Evolutionary conservation across 2,329 filamentous ascomycete species (phyloP).

Genomic region (Neodidymelliopsis sp.): DNA sequence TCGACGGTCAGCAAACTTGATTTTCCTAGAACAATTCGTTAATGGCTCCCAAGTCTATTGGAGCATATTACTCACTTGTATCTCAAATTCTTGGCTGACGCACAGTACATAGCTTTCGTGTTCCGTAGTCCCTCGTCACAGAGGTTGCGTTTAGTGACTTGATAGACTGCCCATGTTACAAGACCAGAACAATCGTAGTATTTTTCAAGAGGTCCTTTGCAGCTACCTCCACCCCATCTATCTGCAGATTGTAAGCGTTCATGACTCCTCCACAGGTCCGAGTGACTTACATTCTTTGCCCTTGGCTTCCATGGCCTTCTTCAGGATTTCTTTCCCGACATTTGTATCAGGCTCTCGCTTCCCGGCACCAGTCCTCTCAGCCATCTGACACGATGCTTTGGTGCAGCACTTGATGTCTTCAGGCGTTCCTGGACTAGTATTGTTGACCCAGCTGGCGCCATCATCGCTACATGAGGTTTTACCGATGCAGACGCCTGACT

Average conservation of each 20-base stretch:
- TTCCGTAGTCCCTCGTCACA: conserved; percentile 33
- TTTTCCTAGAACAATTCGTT: conserved; percentile 23
- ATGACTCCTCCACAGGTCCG: too few relatives aligned
- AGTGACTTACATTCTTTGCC: conserved; percentile 27
- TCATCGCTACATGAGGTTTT: conserved; percentile 22
- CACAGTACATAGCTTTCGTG: conserved; percentile 34
- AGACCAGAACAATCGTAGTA: conserved; percentile 34
- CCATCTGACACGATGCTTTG: conserved; percentile 24
- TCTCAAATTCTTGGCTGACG: conserved; percentile 27
- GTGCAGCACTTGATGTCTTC: conserved; percentile 35
- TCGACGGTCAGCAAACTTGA: conserved; percentile 27
- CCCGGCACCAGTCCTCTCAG: conserved; percentile 25
- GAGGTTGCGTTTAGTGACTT: conserved; percentile 31
- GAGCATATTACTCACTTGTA: conserved; percentile 25
- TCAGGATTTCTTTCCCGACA: conserved; percentile 28
- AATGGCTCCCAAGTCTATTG: not conserved
- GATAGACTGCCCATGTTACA: conserved; percentile 32
- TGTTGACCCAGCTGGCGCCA: conserved; percentile 25
- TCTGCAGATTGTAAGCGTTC: too few relatives aligned
- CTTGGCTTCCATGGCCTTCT: conserved; percentile 28
- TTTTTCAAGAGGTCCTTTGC: conserved; percentile 30
- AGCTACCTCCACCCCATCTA: conserved; percentile 34
- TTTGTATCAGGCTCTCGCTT: conserved; percentile 13
- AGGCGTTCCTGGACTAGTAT: conserved; percentile 29
- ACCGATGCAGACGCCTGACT: conserved; percentile 27